These are phyloP conservation scores for Rhizopogon salebrosus DNA, from an alignment of 768 basidiomycete genomes.

Conservation along the genomic window DNA sequence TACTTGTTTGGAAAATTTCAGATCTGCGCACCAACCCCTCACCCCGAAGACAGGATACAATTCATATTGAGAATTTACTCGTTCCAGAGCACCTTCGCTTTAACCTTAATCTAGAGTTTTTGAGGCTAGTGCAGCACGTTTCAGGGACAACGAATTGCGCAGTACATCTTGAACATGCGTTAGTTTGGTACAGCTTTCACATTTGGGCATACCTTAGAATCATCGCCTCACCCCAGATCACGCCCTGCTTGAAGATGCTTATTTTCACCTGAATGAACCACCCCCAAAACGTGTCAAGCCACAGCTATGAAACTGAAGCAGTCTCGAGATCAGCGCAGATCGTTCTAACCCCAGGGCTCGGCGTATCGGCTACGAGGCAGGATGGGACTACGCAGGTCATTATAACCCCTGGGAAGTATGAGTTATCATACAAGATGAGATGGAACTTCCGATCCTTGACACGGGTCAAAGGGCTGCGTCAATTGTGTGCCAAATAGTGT, in stretches of 20 bases:
- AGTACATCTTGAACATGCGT: neutral
- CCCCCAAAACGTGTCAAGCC: neutral
- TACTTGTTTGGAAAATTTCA: too few species aligned
- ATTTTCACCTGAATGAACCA: neutral
- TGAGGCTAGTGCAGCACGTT: neutral
- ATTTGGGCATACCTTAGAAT: neutral
- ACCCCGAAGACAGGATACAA: too few species aligned
- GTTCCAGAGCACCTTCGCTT: too few species aligned
- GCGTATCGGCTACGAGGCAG: too few species aligned
- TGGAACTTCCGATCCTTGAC: neutral
- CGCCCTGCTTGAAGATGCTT: neutral
- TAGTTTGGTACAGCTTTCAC: neutral
- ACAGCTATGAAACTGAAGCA: neutral
- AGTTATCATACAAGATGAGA: too few species aligned
- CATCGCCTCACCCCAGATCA: neutral
- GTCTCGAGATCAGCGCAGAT: neutral
- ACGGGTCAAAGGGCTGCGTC: neutral
- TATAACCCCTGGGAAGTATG: too few species aligned
- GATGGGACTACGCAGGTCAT: too few species aligned
- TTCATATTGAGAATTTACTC: too few species aligned
- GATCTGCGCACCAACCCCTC: too few species aligned
- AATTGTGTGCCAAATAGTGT: neutral
- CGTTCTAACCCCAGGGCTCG: too few species aligned
- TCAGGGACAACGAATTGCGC: neutral
- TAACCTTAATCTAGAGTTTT: neutral